Evolutionary conservation across 108 stramenopile genomes (phyloP), one percentile per base, ranked within the genome.

Genomic region (Tribonema minus): DNA sequence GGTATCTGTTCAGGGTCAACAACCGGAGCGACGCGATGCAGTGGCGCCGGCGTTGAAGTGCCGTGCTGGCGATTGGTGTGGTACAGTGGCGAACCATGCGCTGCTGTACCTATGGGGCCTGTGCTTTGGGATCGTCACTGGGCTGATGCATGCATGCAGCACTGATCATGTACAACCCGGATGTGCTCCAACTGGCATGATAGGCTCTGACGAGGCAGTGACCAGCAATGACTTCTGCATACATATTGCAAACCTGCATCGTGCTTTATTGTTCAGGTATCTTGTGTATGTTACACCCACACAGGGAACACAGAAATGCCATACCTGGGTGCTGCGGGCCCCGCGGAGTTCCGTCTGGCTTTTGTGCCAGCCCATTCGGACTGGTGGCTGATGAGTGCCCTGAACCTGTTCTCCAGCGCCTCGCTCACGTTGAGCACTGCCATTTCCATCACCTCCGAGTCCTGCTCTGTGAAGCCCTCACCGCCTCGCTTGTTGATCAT

Each of bases 401-500:
- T 20, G 67, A 78, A 78, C 9, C 35, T 70, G 0, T 46, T 78
- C 33, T 78, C 76, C 25, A 78, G 76, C 9, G 76, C 76, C 12
- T 70, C 41, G 29, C 63, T 67, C 3, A 78, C 76, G 37, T 62
- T 68, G 0, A 78, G 37, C 0, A 39, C 61, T 30, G 66, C 67
- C 46, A 78, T 78, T 32, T 78, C 76, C 76, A 78, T 78, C 67
- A 78, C 76, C 28, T 35, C 61, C 12, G 67, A 37, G 61, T 78
- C 76, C 76, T 78, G 58, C 30, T 64, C 73, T 4, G 64, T 75
- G 58, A 75, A 75, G 28, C 61, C 60, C 73, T 75, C 5, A 30
- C 30, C 73, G 36, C 30, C 54, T n/a, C 61, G 60, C 64, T 75
- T 75, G 35, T 75, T 75, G 30, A 75, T 2, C 73, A 75, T 75